These are phyloP conservation scores for Sporopachydermia cereana DNA, from an alignment of 1,139 yeast genomes.

Conservation along the genomic window DNA sequence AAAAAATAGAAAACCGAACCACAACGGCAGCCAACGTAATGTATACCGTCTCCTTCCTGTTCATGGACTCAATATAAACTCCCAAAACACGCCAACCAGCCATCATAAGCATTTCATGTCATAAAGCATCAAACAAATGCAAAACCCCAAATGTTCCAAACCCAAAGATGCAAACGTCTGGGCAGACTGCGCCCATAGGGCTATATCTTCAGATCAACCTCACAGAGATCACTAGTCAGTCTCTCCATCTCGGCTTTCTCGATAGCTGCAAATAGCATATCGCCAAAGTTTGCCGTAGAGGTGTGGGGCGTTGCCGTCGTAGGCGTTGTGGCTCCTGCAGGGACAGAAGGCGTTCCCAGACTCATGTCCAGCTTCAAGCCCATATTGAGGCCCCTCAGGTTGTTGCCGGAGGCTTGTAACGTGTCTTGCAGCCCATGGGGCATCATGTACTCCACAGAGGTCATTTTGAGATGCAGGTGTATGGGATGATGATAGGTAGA, in stretches of 20 bases:
- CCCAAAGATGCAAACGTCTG: no score
- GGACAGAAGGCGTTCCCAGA: background rate
- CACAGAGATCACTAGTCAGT: background rate
- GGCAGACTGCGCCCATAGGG: background rate
- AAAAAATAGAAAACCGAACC: no score
- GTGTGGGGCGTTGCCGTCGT: background rate
- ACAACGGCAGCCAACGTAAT: no score
- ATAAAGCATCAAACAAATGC: no score
- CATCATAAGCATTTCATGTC: no score
- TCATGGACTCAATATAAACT: no score
- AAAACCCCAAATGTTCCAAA: no score
- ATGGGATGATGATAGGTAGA: background rate
- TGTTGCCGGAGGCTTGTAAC: background rate
- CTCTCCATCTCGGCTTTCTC: constrained; percentile 5
- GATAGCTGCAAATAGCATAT: constrained; percentile 1
- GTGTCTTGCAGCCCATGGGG: background rate
- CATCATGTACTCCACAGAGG: background rate
- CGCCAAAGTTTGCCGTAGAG: background rate
- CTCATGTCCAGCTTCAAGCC: background rate
- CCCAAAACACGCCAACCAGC: no score
- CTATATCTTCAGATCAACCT: background rate
- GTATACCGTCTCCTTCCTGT: no score
- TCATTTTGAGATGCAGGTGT: background rate
- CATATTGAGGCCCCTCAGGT: background rate
- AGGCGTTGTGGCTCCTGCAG: background rate